Evolutionary conservation across 2,329 filamentous ascomycete genomes (phyloP), one percentile per base, ranked within the genome.

Genomic region (Huntiella abstrusa): DNA sequence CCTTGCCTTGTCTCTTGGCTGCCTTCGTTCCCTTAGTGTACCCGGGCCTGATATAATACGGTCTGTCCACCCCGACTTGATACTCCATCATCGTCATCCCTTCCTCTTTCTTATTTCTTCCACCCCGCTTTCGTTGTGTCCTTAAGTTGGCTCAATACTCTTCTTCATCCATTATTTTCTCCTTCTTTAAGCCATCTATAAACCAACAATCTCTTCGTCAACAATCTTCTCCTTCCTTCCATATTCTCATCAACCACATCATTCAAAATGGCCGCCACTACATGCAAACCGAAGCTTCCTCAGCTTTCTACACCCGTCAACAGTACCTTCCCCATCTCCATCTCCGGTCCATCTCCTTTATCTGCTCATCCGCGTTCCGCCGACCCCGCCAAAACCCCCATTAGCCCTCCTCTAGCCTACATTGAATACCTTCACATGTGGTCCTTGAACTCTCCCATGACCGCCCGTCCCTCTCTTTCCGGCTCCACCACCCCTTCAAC

Each of bases 401-500:
- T 96, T 60, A 92, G 83, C 44, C 88, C 88, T 45, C 88, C 88
- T 3, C 69, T 74, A 16, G 87, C 88, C 49, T 96, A 96, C 59
- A 80, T 84, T 54, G 86, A 96, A 57, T 96, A 95, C 58, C 77
- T 96, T 52, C 88, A 86, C 64, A 77, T 79, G 50, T 76, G 92
- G 63, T 80, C 80, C 13, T 68, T 86, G 49, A 75, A 77, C 57
- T 85, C 79, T 52, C 82, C 83, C 6, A 64, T 73, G 41, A 68
- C 73, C 41, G 56, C 55, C 48, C 71, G 77, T 36, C 64, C 66
- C 43, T 67, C 68, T 54, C 58, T 59, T 51, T 65, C 67, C 13
- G 66, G 64, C 48, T 66, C 67, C 52, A 67, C 60, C 43, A 66
- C 67, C 43, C 68, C 66, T 51, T 67, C 68, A 34, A 64, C 47